Percentiles rank a stretch among this genome's conserved stretches.
phyloP scores from a whole-genome alignment of 805 yeast genomes.

The Millerozyma miso region DNA sequence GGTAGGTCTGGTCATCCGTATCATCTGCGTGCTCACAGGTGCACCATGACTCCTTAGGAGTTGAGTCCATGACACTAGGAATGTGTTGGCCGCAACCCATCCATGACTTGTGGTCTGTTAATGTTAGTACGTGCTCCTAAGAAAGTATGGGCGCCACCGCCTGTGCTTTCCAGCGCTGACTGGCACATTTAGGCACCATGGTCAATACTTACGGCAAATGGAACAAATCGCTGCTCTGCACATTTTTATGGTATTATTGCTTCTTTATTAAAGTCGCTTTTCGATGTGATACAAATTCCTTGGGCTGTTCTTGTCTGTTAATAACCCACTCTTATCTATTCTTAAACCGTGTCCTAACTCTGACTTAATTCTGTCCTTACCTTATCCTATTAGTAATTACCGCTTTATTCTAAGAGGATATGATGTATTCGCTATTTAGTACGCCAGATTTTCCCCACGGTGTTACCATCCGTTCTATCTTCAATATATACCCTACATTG shows the following conservation, averaged over 20 bases:
- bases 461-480: not conserved
- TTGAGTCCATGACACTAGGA: slow-evolving; percentile 34
- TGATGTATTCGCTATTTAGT: no score
- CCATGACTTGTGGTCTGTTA: slow-evolving; percentile 45
- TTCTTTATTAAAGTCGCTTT: not conserved
- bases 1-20: slow-evolving; percentile 26
- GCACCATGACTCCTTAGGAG: slow-evolving; percentile 35
- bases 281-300: not conserved
- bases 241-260: slow-evolving; percentile 15
- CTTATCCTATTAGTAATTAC: no score
- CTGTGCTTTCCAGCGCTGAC: not conserved
- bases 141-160: not conserved
- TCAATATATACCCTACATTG: not conserved
- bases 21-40: slow-evolving; percentile 18
- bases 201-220: slow-evolving; percentile 24
- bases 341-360: no score
- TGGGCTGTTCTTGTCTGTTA: not conserved
- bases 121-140: slow-evolving; percentile 3
- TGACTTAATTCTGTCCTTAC: no score
- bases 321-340: no score
- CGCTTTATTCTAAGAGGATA: no score
- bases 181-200: not conserved
- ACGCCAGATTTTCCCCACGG: no score
- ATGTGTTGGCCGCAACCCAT: slow-evolving; percentile 45
- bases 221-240: slow-evolving; percentile 35